Conservation (phyloP, 345 rosid species). For the Pistacia atlantica region DNA sequence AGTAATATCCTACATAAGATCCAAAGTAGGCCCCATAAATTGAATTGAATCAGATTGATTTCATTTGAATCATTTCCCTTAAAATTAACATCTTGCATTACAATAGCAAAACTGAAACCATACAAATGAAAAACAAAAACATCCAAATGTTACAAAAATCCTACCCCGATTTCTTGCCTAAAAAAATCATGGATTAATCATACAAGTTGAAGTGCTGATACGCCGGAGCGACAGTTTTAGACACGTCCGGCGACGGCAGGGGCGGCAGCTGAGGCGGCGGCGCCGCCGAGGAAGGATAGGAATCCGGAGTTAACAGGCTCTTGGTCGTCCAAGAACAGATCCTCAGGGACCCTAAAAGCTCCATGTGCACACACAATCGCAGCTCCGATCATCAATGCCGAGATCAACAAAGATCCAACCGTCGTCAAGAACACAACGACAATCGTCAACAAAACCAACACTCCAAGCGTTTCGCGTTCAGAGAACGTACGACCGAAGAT, state of each 20-base stretch:
- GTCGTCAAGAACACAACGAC: constrained; percentile 76
- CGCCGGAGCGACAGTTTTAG: constrained; percentile 9
- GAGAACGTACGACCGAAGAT: constrained; percentile 72
- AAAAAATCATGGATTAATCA: constrained; percentile 9
- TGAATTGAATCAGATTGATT: not conserved
- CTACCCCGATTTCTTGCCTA: not conserved
- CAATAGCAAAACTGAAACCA: constrained; percentile 8
- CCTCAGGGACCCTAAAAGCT: constrained; percentile 87
- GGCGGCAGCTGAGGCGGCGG: constrained; percentile 66
- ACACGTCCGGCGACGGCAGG: constrained; percentile 62
- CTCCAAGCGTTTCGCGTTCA: constrained; percentile 71
- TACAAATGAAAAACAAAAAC: constrained; percentile 7
- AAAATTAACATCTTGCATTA: too few relatives aligned
- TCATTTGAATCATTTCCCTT: too few relatives aligned
- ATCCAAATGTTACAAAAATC: constrained; percentile 12
- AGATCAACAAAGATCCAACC: constrained; percentile 74
- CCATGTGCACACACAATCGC: constrained; percentile 79
- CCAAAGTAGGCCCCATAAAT: not conserved
- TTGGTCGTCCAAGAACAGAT: constrained; percentile 78
- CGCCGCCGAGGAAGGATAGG: constrained; percentile 71
- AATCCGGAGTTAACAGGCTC: constrained; percentile 64
- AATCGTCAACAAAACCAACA: constrained; percentile 51
- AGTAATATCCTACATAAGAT: not conserved
- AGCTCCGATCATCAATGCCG: constrained; percentile 64
- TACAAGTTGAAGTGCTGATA: not conserved